phyloP scores from a whole-genome alignment of 2,329 filamentous ascomycete species.

The Pyrenophora tritici-repentis region DNA sequence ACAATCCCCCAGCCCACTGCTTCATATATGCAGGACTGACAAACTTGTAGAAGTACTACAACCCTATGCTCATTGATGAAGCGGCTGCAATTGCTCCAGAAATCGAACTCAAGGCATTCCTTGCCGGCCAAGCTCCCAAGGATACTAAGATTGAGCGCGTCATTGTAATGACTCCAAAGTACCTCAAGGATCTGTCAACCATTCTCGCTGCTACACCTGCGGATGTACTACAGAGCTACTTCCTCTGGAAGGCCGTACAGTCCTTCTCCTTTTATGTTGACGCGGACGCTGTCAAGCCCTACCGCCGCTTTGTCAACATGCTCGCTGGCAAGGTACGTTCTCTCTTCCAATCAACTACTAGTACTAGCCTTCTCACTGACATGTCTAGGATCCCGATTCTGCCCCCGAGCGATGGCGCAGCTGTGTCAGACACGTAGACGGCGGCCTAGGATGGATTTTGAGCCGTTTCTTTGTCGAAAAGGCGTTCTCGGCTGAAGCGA shows the following conservation, averaged over 20 bases:
- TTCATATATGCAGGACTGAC: background rate
- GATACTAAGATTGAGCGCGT: constrained; percentile 58
- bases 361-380: constrained; percentile 19
- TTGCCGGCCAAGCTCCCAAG: constrained; percentile 58
- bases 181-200: constrained; percentile 62
- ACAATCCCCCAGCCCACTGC: too few relatives aligned
- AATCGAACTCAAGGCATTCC: constrained; percentile 59
- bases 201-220: constrained; percentile 60
- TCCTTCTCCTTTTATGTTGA: constrained; percentile 61
- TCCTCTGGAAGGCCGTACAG: constrained; percentile 67
- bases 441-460: constrained; percentile 68
- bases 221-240: constrained; percentile 64
- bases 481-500: constrained; percentile 69
- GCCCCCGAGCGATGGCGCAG: constrained; percentile 69
- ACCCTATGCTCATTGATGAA: constrained; percentile 63
- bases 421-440: constrained; percentile 64
- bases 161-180: constrained; percentile 64
- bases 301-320: constrained; percentile 64
- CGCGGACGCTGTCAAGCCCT: constrained; percentile 63
- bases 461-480: constrained; percentile 73
- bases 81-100: constrained; percentile 61
- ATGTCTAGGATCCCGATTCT: constrained; percentile 59
- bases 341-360: too few relatives aligned
- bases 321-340: constrained; percentile 58
- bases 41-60: constrained; percentile 61